Evolutionary conservation across 2,329 filamentous ascomycete genomes (phyloP).

Genomic region (Emmonsiellopsis sp.): DNA sequence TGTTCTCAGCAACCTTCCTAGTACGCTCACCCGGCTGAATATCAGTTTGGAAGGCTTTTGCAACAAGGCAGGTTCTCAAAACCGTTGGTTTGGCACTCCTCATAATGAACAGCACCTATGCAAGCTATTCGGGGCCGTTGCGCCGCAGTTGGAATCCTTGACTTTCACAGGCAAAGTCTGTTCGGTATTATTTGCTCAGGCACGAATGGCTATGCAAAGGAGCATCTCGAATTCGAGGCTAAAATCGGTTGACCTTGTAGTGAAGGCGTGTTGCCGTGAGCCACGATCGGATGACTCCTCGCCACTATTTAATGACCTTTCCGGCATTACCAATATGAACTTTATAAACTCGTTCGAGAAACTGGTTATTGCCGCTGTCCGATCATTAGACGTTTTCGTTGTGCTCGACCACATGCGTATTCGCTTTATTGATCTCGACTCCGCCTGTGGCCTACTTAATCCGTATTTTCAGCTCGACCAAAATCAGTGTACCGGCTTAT

Average conservation of each 20-base stretch:
- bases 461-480: constrained; percentile 60
- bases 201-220: constrained; percentile 42
- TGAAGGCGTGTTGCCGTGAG: constrained; percentile 62
- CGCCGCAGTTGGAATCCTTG: constrained; percentile 56
- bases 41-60: constrained; percentile 65
- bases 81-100: constrained; percentile 33
- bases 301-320: constrained; percentile 52
- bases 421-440: constrained; percentile 67
- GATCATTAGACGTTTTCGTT: constrained; percentile 49
- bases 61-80: constrained; percentile 50
- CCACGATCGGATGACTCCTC: constrained; percentile 12
- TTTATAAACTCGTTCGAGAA: constrained; percentile 65
- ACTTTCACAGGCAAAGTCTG: constrained; percentile 66
- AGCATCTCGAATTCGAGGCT: constrained; percentile 38
- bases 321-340: constrained; percentile 60
- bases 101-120: constrained; percentile 57
- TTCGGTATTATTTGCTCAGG: constrained; percentile 55
- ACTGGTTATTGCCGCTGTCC: constrained; percentile 55
- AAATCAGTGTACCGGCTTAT: constrained; percentile 57
- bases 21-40: constrained; percentile 52
- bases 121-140: constrained; percentile 49
- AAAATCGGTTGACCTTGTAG: constrained; percentile 59
- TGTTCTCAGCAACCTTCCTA: constrained; percentile 50
- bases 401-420: constrained; percentile 58
- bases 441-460: constrained; percentile 59